Base-by-base conservation (phyloP, 495 filamentous ascomycete genomes). In the Geopyxis carbonaria region DNA sequence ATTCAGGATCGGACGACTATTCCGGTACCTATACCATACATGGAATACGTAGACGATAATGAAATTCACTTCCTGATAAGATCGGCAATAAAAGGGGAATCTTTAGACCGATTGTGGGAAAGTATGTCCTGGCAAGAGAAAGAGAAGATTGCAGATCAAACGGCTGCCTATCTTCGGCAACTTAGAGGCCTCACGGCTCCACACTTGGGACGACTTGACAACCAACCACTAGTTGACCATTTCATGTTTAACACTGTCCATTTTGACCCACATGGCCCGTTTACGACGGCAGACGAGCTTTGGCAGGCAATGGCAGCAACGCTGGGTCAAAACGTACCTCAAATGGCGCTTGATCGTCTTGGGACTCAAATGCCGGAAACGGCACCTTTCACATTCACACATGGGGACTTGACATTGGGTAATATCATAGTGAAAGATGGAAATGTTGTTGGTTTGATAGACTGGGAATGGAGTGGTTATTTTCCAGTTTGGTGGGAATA, bases 401-500 rank as follows among this genome's bases (percentile, higher is more conserved):
- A 57, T 23, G 45, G 48, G 7, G 48, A 61, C 28, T 31, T 59
- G 11, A 50, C 49, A 11, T 33, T 29, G 33, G 46, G 55, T 14
- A 60, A 61, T 22, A 53, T 61, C 28, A 57, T 62, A 22, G 50
- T 61, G 9, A 38, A 50, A 0, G 40, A 47, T 29, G 44, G 48
- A 2, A 31, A 45, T 19, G 30, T 61, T 10, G 47, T 40, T 0
- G 58, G 48, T 11, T 54, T 56, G 1, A 44, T 63, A 15, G 60
- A 63, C 23, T 58, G 60, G 58, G 58, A 61, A 33, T 22, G 18
- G 18, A 47, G 56, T 8, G 57, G 58, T 4, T 61, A 54, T 27
- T 56, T 46, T 21, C 60, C 55, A 15, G 46, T 53, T 7, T 59
- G 58, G 58, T 53, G 51, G 55, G 53, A 62, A 41, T 63, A 53